phyloP scores from a whole-genome alignment of 1,284 basidiomycete species.

The Clitocybe nebularis region DNA sequence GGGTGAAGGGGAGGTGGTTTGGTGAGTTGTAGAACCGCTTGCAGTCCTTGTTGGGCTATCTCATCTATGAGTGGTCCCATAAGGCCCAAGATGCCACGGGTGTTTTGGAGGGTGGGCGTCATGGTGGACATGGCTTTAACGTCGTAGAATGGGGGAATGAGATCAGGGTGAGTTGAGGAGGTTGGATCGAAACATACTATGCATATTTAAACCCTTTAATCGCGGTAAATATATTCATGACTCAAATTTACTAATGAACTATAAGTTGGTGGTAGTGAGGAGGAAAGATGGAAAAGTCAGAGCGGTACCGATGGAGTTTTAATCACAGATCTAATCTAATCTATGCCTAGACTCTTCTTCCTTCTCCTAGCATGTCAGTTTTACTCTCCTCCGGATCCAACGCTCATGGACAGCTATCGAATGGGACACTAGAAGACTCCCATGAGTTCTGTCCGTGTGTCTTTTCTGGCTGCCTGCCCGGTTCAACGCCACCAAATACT shows the following conservation, averaged over 20 bases:
- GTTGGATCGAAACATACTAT: too few species aligned
- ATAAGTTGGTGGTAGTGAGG: too few species aligned
- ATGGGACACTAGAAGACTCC: constrained; percentile 54
- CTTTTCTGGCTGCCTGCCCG: constrained; percentile 31
- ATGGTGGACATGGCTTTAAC: neutral
- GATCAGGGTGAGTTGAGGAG: too few species aligned
- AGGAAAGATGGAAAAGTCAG: too few species aligned
- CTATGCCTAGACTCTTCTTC: neutral
- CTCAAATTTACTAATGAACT: too few species aligned
- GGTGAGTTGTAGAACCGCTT: constrained; percentile 4
- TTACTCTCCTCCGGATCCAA: constrained; percentile 58
- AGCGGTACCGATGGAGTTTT: too few species aligned
- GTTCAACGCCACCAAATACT: constrained; percentile 23
- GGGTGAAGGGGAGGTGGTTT: constrained; percentile 7
- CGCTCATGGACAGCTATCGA: constrained; percentile 70
- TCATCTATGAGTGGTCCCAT: constrained; percentile 30
- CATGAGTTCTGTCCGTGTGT: constrained; percentile 48
- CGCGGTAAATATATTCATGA: too few species aligned
- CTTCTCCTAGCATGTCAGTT: constrained; percentile 5
- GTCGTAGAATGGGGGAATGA: neutral
- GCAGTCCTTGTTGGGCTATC: constrained; percentile 23
- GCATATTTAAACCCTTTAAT: too few species aligned
- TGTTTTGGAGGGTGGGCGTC: constrained; percentile 15
- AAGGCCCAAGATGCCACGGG: constrained; percentile 26
- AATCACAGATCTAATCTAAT: constrained; percentile 11